Conservation (phyloP, 805 yeast species). For the Candida pseudoglaebosa region DNA sequence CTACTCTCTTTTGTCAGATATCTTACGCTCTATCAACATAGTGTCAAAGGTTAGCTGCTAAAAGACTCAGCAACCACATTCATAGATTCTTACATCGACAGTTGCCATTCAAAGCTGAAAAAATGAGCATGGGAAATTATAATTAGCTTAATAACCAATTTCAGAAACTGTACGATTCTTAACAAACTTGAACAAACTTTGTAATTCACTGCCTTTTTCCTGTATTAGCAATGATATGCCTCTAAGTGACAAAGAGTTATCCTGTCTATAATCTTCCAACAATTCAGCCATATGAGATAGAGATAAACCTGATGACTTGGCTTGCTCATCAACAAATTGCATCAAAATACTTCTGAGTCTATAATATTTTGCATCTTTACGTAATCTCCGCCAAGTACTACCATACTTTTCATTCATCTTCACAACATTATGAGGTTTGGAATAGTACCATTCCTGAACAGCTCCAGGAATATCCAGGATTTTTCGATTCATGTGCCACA, state of each 20-base stretch:
- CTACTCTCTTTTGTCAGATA: too few species aligned
- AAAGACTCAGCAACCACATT: too few species aligned
- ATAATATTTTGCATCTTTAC: not conserved
- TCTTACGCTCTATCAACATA: too few species aligned
- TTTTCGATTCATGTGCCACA: not conserved
- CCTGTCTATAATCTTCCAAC: not conserved
- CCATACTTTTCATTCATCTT: slow-evolving; percentile 2
- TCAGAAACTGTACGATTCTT: too few species aligned
- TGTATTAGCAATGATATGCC: not conserved
- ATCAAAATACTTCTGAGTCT: not conserved
- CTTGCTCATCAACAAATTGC: slow-evolving; percentile 1
- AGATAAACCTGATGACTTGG: not conserved
- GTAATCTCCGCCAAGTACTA: not conserved
- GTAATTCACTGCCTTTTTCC: too few species aligned
- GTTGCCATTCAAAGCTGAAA: too few species aligned
- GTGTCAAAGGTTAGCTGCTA: too few species aligned
- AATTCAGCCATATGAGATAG: not conserved
- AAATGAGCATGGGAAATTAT: too few species aligned
- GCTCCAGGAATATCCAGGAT: not conserved
- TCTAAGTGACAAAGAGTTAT: not conserved
- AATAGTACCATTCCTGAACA: slow-evolving; percentile 1
- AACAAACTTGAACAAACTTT: too few species aligned
- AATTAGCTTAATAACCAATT: too few species aligned
- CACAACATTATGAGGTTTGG: not conserved
- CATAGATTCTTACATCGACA: too few species aligned